Evolutionary conservation across 2,329 filamentous ascomycete genomes (phyloP).

Genomic region (Fusarium bulbicola): DNA sequence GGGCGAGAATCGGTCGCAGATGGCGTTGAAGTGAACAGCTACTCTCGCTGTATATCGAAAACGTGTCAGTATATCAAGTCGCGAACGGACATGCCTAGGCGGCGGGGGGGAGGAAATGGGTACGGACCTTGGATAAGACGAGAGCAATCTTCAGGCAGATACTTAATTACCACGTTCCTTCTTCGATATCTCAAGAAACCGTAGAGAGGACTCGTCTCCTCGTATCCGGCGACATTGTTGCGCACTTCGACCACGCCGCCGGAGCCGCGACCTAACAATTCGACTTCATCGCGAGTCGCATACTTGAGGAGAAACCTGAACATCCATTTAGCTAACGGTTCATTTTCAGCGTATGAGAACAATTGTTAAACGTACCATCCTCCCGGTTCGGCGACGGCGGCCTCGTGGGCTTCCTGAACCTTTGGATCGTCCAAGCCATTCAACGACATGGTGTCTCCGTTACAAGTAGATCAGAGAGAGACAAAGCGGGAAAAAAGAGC

Average conservation of each 20-base stretch:
- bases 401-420: conserved; percentile 86
- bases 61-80: conserved; percentile 22
- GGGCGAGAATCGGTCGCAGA: conserved; percentile 79
- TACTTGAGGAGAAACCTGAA: conserved; percentile 95
- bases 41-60: conserved; percentile 72
- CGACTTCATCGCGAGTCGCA: conserved; percentile 85
- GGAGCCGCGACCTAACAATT: conserved; percentile 77
- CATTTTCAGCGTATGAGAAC: not conserved
- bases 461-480: conserved; percentile 20
- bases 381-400: conserved; percentile 81
- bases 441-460: conserved; percentile 77
- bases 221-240: conserved; percentile 78
- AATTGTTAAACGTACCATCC: conserved; percentile 77
- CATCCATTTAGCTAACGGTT: conserved; percentile 6
- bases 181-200: conserved; percentile 90
- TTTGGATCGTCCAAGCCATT: conserved; percentile 88
- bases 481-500: conserved; percentile 1
- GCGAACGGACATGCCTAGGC: not conserved
- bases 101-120: not conserved
- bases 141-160: conserved; percentile 89
- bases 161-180: conserved; percentile 91
- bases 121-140: conserved; percentile 87
- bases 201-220: conserved; percentile 88
- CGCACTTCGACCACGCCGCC: conserved; percentile 88
- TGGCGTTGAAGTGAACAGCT: conserved; percentile 73